Base-by-base conservation (phyloP, 257 asterid species). In the Primulina eburnea region DNA sequence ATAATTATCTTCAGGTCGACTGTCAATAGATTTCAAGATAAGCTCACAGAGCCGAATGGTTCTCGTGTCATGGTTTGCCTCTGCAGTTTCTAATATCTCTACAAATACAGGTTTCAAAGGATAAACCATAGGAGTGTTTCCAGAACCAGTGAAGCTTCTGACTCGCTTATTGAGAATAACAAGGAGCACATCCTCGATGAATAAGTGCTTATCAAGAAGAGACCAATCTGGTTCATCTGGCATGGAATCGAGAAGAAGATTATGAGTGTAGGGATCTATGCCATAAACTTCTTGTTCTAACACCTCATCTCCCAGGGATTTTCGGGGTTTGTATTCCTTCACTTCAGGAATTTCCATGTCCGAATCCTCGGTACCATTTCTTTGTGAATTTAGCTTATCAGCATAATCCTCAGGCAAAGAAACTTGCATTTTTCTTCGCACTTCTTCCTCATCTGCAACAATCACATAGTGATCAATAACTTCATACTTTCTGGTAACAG, bases 291-390 rank as follows among this genome's bases (percentile, higher is more conserved):
- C 99, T 81, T 94, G 99, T 78, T 94, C 99, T 67, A 94, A 75
- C 82, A 94, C 97, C 83, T 94, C 96, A 84, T 82, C 86, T 70
- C 97, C 99, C 64, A 86, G 82, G 53, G 76, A 76, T 79, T 91
- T 94, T 79, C 99, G 86, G 24, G 99, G 97, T 79, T 89, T 91
- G 78, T 82, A 94, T 52, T 86, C 97, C 87, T 94, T 91, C 67
- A 91, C 97, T 78, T 89, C 97, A 50, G 99, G 99, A 76, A 94
- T 94, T 81, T 94, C 96, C 99, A 91, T 94, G 75, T 94, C 99
- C 50, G 97, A 88, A 86, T 94, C 99, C 81, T 94, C 99, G n/a
- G 87, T 84, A 38, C 97, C 99, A 84, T 85, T 91, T 81, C 79
- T 85, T 77, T 94, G 97, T 6, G 92, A 88, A 72, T 37, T 79